phyloP scores from a whole-genome alignment of 2,329 filamentous ascomycete genomes.

The Neonectria hederae region DNA sequence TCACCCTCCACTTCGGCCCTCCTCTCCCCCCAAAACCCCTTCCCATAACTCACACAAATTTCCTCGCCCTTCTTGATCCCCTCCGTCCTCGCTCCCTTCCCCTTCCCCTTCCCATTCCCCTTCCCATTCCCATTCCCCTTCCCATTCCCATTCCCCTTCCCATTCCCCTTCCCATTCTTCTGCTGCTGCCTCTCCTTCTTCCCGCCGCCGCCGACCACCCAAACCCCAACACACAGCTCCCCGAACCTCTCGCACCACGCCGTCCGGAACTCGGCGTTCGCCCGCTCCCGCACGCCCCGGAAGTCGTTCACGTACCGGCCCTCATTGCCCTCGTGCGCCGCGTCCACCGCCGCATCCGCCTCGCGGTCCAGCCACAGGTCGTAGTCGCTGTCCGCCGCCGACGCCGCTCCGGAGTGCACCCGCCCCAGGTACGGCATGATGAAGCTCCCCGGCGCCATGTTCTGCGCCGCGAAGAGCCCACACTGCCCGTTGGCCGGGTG shows the following conservation, averaged over 20 bases:
- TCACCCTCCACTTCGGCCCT: conserved; percentile 23
- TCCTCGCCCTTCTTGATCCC: conserved; percentile 68
- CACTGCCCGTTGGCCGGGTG: conserved; percentile 69
- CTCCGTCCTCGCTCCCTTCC: conserved; percentile 43
- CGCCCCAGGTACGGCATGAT: conserved; percentile 71
- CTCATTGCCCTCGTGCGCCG: conserved; percentile 67
- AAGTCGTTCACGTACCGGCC: conserved; percentile 75
- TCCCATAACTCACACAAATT: conserved; percentile 73
- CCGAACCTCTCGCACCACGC: conserved; percentile 63
- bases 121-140: no score
- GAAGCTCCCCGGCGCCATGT: conserved; percentile 63
- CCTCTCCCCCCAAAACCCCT: conserved; percentile 69
- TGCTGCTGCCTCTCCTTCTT: conserved; percentile 20
- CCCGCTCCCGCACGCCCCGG: conserved; percentile 62
- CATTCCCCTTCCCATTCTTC: conserved; percentile 36
- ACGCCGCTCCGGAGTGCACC: conserved; percentile 56
- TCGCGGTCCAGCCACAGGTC: conserved; percentile 71
- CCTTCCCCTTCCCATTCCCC: no score
- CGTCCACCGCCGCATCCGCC: conserved; percentile 68
- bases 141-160: no score
- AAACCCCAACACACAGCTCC: conserved; percentile 67
- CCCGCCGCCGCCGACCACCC: conserved; percentile 54
- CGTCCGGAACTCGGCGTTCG: conserved; percentile 68
- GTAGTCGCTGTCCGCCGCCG: conserved; percentile 59
- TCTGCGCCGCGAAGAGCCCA: conserved; percentile 67